A percentile compares a stretch with the other conserved stretches of the same genome.
Evolutionary conservation across 2,329 filamentous ascomycete species (phyloP).

Genomic region (Arthrocladium fulminans): DNA sequence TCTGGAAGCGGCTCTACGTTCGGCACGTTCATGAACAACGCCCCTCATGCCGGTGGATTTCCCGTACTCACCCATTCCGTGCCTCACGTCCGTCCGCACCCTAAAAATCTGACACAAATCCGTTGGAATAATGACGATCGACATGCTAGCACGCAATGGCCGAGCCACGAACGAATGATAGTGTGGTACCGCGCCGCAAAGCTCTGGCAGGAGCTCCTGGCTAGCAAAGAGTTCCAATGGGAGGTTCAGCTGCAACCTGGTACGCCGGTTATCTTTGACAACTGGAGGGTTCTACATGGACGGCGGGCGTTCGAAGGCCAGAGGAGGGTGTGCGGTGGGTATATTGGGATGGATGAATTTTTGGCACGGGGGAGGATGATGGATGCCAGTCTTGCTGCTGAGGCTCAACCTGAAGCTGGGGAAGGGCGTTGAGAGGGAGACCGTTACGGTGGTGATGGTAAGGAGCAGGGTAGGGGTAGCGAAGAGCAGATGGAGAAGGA

Average conservation of each 20-base stretch:
- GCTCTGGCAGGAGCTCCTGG: slow-evolving; percentile 63
- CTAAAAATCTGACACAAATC: slow-evolving; percentile 51
- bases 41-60: slow-evolving; percentile 42
- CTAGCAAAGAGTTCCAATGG: slow-evolving; percentile 57
- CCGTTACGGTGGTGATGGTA: no score
- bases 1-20: slow-evolving; percentile 77
- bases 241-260: slow-evolving; percentile 77
- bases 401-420: neutral
- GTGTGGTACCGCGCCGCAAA: slow-evolving; percentile 74
- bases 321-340: slow-evolving; percentile 81
- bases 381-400: neutral
- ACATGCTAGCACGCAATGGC: slow-evolving; percentile 53
- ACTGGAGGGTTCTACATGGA: slow-evolving; percentile 90
- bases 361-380: slow-evolving; percentile 14
- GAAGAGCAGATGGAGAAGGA: slow-evolving; percentile 3
- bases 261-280: slow-evolving; percentile 78
- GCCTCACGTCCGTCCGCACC: slow-evolving; percentile 12
- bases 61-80: slow-evolving; percentile 60
- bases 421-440: slow-evolving; percentile 2
- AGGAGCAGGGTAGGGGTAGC: no score
- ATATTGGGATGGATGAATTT: slow-evolving; percentile 48
- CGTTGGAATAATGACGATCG: slow-evolving; percentile 94
- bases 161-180: slow-evolving; percentile 37
- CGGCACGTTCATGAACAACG: slow-evolving; percentile 54
- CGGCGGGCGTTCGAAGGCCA: slow-evolving; percentile 73